Base-by-base conservation (phyloP, 2,329 filamentous ascomycete genomes). In the Aspergillus persii region DNA sequence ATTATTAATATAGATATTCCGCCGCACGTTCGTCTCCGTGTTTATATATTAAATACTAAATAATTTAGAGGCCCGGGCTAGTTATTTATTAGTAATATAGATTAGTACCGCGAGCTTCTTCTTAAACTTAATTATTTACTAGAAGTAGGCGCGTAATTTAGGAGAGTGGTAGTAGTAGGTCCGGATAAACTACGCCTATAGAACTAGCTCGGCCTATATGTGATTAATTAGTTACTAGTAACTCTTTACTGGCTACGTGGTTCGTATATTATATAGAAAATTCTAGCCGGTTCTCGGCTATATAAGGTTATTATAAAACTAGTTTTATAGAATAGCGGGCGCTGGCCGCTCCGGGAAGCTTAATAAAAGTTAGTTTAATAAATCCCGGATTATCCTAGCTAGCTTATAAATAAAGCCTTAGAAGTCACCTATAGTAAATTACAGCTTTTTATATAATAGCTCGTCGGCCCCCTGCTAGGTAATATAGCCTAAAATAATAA, bases 1-100 rank as follows among this genome's bases (percentile, higher is more conserved):
- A 50, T 60, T 12, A 5, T 60, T n/a, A 15, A 60, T 57, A 54
- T 31, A 60, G 46, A 60, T 57, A 52, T 61, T 61, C 1, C 26
- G n/a, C 6, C n/a, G 39, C 0, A 30, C 5, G 11, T 54, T 61
- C 1, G n/a, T 61, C 1, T 51, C 11, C 0, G 51, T 56, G 12
- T 54, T 58, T 0, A 36, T 9, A 51, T 58, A 33, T 46, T 54
- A 36, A 3, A 56, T 44, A 8, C 27, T 56, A 8, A 56, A 29
- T 9, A 52, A n/a, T 18, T 56, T 33, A 12, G 48, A 36, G 1
- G 9, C 36, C 15, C 51, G 23, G 12, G n/a, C 36, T n/a, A 36
- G 51, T 30, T 53, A 15, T 5, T 29, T 26, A 4, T 4, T n/a
- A 6, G 7, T 23, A 2, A 56, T 15, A 52, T 56, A 26, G 2